phyloP scores from a whole-genome alignment of 2,329 filamentous ascomycete genomes.

The Raffaelea ambrosiae region DNA sequence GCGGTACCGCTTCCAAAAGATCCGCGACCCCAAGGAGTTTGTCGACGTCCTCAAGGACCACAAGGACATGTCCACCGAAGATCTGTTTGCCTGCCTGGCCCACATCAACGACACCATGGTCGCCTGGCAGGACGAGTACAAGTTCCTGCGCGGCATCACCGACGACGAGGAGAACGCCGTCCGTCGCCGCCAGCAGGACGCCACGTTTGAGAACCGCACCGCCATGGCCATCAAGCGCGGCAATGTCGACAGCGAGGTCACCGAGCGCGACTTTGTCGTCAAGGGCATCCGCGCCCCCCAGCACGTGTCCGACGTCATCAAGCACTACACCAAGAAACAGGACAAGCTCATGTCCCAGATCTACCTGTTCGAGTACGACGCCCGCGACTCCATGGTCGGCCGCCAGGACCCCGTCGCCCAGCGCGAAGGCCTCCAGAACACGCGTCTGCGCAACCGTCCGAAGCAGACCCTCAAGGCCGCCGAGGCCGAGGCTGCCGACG shows the following conservation, averaged over 20 bases:
- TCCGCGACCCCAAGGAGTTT: slow-evolving; percentile 42
- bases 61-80: slow-evolving; percentile 37
- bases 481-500: slow-evolving; percentile 36
- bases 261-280: slow-evolving; percentile 42
- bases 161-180: slow-evolving; percentile 51
- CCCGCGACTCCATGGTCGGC: slow-evolving; percentile 47
- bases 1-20: slow-evolving; percentile 39
- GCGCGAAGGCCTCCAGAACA: slow-evolving; percentile 44
- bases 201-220: slow-evolving; percentile 24
- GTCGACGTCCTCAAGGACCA: slow-evolving; percentile 38
- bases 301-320: slow-evolving; percentile 32
- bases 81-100: slow-evolving; percentile 36
- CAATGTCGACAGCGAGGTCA: slow-evolving; percentile 33
- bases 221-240: slow-evolving; percentile 37
- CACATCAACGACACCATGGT: slow-evolving; percentile 35
- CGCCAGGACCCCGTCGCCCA: slow-evolving; percentile 51
- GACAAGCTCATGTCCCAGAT: slow-evolving; percentile 50
- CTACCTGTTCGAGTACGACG: slow-evolving; percentile 55
- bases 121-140: slow-evolving; percentile 48
- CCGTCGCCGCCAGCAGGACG: slow-evolving; percentile 34
- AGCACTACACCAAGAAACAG: slow-evolving; percentile 38
- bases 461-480: slow-evolving; percentile 51
- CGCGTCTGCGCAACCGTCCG: slow-evolving; percentile 47
- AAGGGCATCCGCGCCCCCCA: slow-evolving; percentile 43
- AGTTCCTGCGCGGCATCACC: slow-evolving; percentile 37